Evolutionary conservation across 305 asterid genomes (phyloP).

Genomic region (Fraxinus baroniana): DNA sequence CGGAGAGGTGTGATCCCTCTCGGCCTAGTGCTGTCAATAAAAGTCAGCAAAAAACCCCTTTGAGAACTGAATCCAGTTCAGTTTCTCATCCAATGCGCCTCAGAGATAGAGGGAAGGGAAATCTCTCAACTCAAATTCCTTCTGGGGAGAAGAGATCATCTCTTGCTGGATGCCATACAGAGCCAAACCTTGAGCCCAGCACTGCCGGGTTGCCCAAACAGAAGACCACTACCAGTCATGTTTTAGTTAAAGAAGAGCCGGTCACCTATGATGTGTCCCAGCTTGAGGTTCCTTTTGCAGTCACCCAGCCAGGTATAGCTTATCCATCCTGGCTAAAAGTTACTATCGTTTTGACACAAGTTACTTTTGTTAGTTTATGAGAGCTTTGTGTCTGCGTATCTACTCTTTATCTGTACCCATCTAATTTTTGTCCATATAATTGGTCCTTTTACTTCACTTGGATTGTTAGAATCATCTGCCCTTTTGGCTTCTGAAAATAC

Average conservation of each 20-base stretch:
- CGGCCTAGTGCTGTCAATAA: conserved; percentile 22
- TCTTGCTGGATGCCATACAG: conserved; percentile 20
- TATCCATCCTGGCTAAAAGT: conserved; percentile 17
- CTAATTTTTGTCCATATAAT: conserved; percentile 21
- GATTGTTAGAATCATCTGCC: conserved; percentile 12
- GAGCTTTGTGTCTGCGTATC: background rate
- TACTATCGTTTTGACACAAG: conserved; percentile 10
- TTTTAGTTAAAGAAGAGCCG: conserved; percentile 40
- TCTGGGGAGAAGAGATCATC: conserved; percentile 31
- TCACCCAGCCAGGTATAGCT: conserved; percentile 42
- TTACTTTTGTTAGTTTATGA: background rate
- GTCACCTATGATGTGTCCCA: conserved; percentile 28
- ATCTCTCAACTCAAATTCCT: conserved; percentile 32
- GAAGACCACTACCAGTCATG: conserved; percentile 26
- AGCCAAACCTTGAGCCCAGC: conserved; percentile 29
- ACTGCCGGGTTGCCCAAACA: conserved; percentile 26
- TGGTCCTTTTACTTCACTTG: conserved; percentile 11
- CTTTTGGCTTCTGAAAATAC: background rate
- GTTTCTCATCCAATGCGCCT: conserved; percentile 39
- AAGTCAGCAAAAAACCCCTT: conserved; percentile 25
- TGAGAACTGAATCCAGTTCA: conserved; percentile 21
- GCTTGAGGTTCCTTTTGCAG: conserved; percentile 34
- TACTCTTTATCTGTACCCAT: background rate
- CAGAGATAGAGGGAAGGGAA: conserved; percentile 41
- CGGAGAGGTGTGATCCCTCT: conserved; percentile 31